A percentile compares a stretch with the other conserved stretches of the same genome.
Conservation (phyloP, 1,284 basidiomycete genomes). For the Boletus putidus region DNA sequence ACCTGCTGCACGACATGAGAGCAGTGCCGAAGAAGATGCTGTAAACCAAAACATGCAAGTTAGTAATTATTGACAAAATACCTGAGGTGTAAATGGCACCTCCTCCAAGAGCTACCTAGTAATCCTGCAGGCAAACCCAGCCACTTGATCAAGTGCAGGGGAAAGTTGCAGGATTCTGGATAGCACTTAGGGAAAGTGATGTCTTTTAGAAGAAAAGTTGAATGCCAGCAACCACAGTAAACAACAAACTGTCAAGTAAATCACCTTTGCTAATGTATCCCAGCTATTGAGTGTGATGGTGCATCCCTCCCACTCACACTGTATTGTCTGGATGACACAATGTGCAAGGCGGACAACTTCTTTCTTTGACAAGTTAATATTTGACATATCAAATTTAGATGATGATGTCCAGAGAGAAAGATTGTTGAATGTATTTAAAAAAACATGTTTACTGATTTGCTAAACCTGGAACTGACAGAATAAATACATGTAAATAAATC, state of each 20-base stretch:
- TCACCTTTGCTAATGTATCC: constrained; percentile 34
- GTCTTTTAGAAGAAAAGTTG: not conserved
- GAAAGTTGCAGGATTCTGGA: constrained; percentile 15
- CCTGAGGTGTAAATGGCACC: not conserved
- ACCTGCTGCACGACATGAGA: constrained; percentile 23
- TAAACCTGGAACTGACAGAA: not conserved
- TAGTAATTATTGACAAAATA: constrained; percentile 7
- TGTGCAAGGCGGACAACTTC: constrained; percentile 27
- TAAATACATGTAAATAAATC: constrained; percentile 21
- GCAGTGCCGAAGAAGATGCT: constrained; percentile 35
- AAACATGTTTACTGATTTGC: not conserved
- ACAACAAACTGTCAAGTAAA: constrained; percentile 9
- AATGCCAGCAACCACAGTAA: constrained; percentile 5
- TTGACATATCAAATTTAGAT: constrained; percentile 22
- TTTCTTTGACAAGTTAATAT: constrained; percentile 26
- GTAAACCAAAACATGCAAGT: constrained; percentile 2
- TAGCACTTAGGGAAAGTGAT: not conserved
- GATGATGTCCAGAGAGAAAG: constrained; percentile 9
- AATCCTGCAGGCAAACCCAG: constrained; percentile 21
- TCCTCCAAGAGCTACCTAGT: constrained; percentile 20
- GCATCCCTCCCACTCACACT: constrained; percentile 34
- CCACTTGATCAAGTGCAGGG: constrained; percentile 8
- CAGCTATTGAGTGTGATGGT: constrained; percentile 30
- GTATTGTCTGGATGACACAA: constrained; percentile 28
- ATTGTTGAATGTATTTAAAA: not conserved